Conservation (phyloP, 169 alveolate genomes). For the Toxoplasma gondii region DNA sequence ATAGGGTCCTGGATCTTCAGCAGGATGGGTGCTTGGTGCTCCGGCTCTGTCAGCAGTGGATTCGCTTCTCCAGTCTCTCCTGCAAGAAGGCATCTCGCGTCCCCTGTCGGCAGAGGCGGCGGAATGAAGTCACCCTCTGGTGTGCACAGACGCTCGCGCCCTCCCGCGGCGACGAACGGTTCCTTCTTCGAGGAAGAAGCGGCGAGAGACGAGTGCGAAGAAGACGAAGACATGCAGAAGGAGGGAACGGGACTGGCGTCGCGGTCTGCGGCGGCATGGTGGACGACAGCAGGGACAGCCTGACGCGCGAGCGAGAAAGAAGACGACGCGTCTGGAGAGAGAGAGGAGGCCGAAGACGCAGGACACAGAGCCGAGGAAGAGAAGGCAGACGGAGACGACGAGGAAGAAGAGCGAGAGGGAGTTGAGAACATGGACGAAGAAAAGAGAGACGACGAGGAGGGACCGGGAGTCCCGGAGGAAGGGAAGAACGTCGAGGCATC, state of each 20-base stretch:
- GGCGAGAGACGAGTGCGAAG: background rate
- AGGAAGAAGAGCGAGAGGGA: background rate
- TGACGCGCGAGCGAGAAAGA: background rate
- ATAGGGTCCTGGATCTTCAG: constrained; percentile 32
- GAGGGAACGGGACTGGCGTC: background rate
- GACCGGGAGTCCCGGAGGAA: background rate
- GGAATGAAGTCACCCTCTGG: constrained; percentile 57
- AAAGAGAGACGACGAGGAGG: background rate
- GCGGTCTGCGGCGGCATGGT: background rate
- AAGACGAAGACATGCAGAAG: background rate
- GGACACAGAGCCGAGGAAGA: background rate
- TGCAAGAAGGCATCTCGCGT: background rate
- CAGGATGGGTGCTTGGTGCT: background rate
- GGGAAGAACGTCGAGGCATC: background rate
- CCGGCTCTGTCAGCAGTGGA: constrained; percentile 34
- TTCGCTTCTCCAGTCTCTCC: constrained; percentile 16
- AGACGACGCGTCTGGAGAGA: background rate
- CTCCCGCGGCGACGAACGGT: constrained; percentile 30
- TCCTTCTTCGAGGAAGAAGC: background rate
- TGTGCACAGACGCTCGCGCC: constrained; percentile 40
- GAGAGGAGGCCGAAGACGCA: background rate
- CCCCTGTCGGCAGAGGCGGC: constrained; percentile 41
- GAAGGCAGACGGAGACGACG: background rate
- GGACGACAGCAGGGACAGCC: background rate
- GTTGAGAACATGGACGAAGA: background rate